Evolutionary conservation across 1,284 basidiomycete species (phyloP), one percentile per base, ranked within the genome.

Genomic region (Ustilago cynodontis): DNA sequence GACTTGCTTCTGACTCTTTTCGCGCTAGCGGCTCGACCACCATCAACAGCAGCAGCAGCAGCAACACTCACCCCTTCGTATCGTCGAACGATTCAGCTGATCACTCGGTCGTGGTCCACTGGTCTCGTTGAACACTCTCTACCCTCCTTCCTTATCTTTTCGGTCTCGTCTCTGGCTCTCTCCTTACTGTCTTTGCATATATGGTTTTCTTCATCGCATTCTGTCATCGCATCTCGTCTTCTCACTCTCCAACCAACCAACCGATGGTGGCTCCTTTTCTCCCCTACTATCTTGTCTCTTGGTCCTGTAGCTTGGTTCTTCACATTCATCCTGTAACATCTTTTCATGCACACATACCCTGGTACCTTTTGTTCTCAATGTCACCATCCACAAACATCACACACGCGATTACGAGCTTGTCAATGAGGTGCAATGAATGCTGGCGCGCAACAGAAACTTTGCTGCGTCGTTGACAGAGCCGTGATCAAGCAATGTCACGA

Each of bases 61-160:
- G 16, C 45, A 49, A 20, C 45, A 43, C 24, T 39, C 47, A 26
- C 37, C 52, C 55, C 8, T 41, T 28, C 5, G 39, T 22, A 28
- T 10, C 60, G 10, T 9, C 47, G 11, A 50, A 16, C 31, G 61
- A 67, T 18, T 39, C 53, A 20, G 35, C 41, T 13, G 70, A 72
- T 20, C 56, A 52, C n/a, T 57, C 60, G 22, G 52, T 72, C 43
- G 70, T 72, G 10, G 65, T 72, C 35, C 70, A 72, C 47, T 72
- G 70, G 70, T 64, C 70, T 41, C 64, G 57, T 28, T 72, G 58
- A 64, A 59, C 51, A 24, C 16, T 43, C 18, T n/a, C 14, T 43
- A 39, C 47, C 14, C 22, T 47, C 43, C 7, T 31, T 5, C 29
- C n/a, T 28, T n/a, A 9, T 8, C 24, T 18, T 33, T 9, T 24